phyloP scores from a whole-genome alignment of 106 monocot genomes.

The Dendrobium officinale region DNA sequence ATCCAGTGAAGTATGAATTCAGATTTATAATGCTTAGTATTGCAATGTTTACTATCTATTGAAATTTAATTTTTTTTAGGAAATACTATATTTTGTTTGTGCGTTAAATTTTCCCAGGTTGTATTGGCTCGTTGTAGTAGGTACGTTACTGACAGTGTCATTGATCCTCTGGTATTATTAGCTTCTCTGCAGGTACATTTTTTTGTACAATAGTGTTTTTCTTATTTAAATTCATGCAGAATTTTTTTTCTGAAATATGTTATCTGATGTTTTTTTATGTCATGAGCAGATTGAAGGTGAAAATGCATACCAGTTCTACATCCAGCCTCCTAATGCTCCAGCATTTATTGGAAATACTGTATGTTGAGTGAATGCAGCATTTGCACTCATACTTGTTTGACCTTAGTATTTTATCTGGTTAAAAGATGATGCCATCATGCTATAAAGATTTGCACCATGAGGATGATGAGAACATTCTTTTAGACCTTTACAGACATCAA shows the following conservation, averaged over 20 bases:
- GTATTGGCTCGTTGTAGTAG: conserved; percentile 81
- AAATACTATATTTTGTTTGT: neutral
- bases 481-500: neutral
- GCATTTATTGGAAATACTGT: conserved; percentile 98
- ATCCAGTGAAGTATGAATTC: neutral
- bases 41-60: neutral
- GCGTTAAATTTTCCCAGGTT: conserved; percentile 38
- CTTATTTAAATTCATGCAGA: neutral
- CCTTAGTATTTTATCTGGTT: neutral
- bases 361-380: conserved; percentile 21
- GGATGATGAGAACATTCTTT: neutral
- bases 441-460: neutral
- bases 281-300: conserved; percentile 63
- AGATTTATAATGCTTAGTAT: neutral
- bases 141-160: conserved; percentile 48
- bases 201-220: neutral
- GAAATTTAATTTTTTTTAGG: neutral
- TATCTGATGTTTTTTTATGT: neutral
- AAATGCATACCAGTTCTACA: conserved; percentile 87
- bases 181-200: conserved; percentile 54
- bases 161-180: conserved; percentile 65
- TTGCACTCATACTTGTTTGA: neutral
- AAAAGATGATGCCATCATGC: conserved; percentile 1
- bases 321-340: conserved; percentile 83
- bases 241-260: neutral